A percentile compares a stretch with the other conserved stretches of the same genome.
These are phyloP conservation scores for Apophysomyces variabilis DNA, from an alignment of 371 early-diverging fungal species.

Conservation along the genomic window DNA sequence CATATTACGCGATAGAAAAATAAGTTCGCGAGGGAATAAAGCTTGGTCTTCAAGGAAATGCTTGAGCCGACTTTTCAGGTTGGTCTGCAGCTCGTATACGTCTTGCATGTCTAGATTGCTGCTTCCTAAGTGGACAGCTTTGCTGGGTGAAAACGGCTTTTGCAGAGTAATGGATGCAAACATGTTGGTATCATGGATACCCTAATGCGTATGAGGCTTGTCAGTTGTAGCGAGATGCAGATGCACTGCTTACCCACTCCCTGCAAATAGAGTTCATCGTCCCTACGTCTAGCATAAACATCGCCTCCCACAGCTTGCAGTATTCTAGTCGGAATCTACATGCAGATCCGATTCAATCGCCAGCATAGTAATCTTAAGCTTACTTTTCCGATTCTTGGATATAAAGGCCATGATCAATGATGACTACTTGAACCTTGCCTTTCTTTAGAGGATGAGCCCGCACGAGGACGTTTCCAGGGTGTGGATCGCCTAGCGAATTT, in stretches of 20 bases:
- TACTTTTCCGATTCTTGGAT: constrained; percentile 69
- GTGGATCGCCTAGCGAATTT: constrained; percentile 67
- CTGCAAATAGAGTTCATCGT: constrained; percentile 66
- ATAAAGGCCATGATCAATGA: constrained; percentile 95
- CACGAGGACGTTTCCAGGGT: constrained; percentile 88
- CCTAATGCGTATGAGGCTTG: constrained; percentile 34
- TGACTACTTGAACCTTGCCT: constrained; percentile 56
- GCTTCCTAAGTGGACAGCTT: constrained; percentile 53
- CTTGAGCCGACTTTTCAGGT: constrained; percentile 72
- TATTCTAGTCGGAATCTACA: constrained; percentile 78
- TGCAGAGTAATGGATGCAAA: constrained; percentile 86
- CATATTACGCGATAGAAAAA: constrained; percentile 91
- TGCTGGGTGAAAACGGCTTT: constrained; percentile 70
- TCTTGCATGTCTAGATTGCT: constrained; percentile 50
- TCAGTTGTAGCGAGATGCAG: background rate
- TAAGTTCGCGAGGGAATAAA: constrained; percentile 82
- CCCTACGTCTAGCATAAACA: constrained; percentile 75
- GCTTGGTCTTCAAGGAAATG: constrained; percentile 75
- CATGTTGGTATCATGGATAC: constrained; percentile 81
- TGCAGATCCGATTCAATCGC: constrained; percentile 40
- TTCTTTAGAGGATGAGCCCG: constrained; percentile 68
- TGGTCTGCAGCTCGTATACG: constrained; percentile 73
- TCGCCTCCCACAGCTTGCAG: constrained; percentile 83
- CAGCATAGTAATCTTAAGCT: constrained; percentile 44
- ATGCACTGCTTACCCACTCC: constrained; percentile 58